Conservation (phyloP, 192 early-diverging fungal species). For the Pilobolus umbonatus region DNA sequence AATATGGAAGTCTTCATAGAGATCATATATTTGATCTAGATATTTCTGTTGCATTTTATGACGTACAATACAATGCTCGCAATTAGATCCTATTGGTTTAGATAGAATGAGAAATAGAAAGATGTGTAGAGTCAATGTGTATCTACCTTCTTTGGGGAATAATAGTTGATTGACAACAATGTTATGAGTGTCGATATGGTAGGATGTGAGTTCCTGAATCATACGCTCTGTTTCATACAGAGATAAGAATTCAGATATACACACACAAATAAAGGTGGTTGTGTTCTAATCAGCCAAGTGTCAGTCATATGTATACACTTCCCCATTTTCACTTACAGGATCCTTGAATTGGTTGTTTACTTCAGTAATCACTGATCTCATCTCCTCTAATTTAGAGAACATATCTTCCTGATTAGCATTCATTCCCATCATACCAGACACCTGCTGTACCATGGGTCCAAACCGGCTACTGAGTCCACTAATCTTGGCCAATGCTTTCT, state of each 20-base stretch:
- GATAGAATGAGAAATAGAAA: conserved; percentile 45
- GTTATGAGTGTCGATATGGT: conserved; percentile 98
- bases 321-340: conserved; percentile 51
- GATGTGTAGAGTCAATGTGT: conserved; percentile 8
- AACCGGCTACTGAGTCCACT: conserved; percentile 87
- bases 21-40: conserved; percentile 95
- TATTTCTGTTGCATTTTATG: conserved; percentile 99
- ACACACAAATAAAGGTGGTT: conserved; percentile 99
- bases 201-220: conserved; percentile 98
- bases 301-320: neutral
- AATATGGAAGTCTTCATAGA: conserved; percentile 99
- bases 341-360: conserved; percentile 99
- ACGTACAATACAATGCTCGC: conserved; percentile 87
- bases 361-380: conserved; percentile 95
- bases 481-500: conserved; percentile 97
- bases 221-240: conserved; percentile 99
- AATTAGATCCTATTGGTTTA: conserved; percentile 64
- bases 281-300: conserved; percentile 56
- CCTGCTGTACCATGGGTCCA: conserved; percentile 94
- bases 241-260: conserved; percentile 98
- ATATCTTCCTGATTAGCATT: conserved; percentile 89
- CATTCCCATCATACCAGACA: conserved; percentile 83
- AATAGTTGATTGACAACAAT: conserved; percentile 98
- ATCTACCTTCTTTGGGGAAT: conserved; percentile 79
- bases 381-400: conserved; percentile 91